Evolutionary conservation across 1,284 basidiomycete species (phyloP).

Genomic region (Irpex sp.): DNA sequence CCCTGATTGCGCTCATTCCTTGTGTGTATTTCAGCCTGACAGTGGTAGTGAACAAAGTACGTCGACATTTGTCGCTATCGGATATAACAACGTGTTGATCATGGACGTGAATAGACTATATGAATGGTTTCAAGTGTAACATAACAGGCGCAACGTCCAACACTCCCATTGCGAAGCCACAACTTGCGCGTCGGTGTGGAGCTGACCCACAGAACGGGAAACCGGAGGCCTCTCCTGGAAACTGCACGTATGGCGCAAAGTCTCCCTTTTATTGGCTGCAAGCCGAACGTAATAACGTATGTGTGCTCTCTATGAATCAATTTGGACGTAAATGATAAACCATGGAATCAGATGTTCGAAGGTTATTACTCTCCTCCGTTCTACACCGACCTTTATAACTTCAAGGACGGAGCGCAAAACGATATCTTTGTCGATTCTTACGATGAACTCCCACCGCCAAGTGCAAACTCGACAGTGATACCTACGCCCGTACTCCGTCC

Average conservation of each 20-base stretch:
- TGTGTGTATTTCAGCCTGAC: slow-evolving; percentile 23
- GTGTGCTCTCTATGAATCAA: slow-evolving; percentile 4
- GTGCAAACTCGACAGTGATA: slow-evolving; percentile 2
- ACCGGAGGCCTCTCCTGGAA: slow-evolving; percentile 23
- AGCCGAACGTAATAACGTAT: slow-evolving; percentile 29
- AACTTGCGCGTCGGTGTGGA: slow-evolving; percentile 28
- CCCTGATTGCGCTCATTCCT: neutral
- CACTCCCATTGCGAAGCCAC: slow-evolving; percentile 35
- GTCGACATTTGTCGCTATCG: neutral
- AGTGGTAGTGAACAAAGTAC: slow-evolving; percentile 46
- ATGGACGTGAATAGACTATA: slow-evolving; percentile 44
- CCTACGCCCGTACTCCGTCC: slow-evolving; percentile 4
- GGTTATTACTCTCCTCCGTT: slow-evolving; percentile 46
- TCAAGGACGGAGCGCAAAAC: slow-evolving; percentile 53
- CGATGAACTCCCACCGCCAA: slow-evolving; percentile 7
- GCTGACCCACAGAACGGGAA: slow-evolving; percentile 24
- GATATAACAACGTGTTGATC: neutral
- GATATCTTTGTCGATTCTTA: slow-evolving; percentile 52
- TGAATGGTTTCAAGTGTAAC: slow-evolving; percentile 74
- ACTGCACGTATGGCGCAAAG: slow-evolving; percentile 68
- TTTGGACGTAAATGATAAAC: no score
- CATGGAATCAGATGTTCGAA: slow-evolving; percentile 44
- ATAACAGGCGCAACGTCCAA: slow-evolving; percentile 51
- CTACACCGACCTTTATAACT: slow-evolving; percentile 55
- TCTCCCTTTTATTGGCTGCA: slow-evolving; percentile 66